A percentile compares a stretch with the other conserved stretches of the same genome.
phyloP scores from a whole-genome alignment of 2,329 filamentous ascomycete species.

The Torrubiellomyces zombiae region DNA sequence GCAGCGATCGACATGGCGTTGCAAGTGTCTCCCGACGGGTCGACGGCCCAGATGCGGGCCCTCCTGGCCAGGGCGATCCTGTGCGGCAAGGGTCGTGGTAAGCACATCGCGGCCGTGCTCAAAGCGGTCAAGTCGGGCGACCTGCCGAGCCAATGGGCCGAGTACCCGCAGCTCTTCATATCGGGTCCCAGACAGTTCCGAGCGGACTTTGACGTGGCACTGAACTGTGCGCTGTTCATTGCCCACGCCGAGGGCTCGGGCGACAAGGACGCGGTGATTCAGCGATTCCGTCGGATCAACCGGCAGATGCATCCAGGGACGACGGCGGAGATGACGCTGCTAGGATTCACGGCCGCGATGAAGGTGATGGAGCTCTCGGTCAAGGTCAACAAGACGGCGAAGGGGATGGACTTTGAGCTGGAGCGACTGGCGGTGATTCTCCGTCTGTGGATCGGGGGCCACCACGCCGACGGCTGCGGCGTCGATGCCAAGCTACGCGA shows the following conservation, averaged over 20 bases:
- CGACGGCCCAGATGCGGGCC: constrained; percentile 47
- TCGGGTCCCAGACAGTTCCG: constrained; percentile 22
- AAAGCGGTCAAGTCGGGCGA: constrained; percentile 26
- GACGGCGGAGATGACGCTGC: constrained; percentile 30
- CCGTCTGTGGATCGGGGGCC: constrained; percentile 43
- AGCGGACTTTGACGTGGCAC: constrained; percentile 36
- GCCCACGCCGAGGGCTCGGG: constrained; percentile 32
- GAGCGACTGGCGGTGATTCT: constrained; percentile 41
- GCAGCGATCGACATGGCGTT: constrained; percentile 55
- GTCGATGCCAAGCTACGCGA: constrained; percentile 34
- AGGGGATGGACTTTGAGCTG: constrained; percentile 29
- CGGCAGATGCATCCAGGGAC: constrained; percentile 27
- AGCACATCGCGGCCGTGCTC: constrained; percentile 39
- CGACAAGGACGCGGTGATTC: constrained; percentile 15
- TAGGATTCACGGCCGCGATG: constrained; percentile 43
- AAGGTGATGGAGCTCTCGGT: constrained; percentile 38
- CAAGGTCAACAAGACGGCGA: constrained; percentile 27
- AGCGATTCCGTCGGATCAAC: constrained; percentile 30
- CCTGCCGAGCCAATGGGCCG: constrained; percentile 9
- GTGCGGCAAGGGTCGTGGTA: constrained; percentile 33
- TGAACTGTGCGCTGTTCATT: constrained; percentile 43
- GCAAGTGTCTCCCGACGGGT: constrained; percentile 60
- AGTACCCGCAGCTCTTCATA: constrained; percentile 27
- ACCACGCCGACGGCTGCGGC: constrained; percentile 31
- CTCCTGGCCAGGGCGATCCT: constrained; percentile 43